These are phyloP conservation scores for Linnemannia zychae DNA, from an alignment of 192 early-diverging fungal genomes.

Conservation along the genomic window DNA sequence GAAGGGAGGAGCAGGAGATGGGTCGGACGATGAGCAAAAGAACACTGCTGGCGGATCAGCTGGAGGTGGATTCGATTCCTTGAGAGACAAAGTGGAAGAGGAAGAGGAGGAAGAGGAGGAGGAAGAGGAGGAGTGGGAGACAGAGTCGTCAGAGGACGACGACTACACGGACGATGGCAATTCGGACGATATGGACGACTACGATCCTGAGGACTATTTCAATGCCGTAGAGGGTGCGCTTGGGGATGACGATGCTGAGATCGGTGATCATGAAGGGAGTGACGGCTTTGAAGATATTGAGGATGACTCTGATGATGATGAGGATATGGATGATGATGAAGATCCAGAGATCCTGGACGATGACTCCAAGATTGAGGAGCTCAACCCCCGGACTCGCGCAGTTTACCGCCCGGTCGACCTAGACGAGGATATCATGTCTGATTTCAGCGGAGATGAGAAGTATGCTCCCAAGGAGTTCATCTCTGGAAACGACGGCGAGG, in stretches of 20 bases:
- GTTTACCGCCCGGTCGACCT: slow-evolving; percentile 5
- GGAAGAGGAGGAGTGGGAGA: slow-evolving; percentile 36
- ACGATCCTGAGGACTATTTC: background rate
- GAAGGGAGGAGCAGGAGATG: background rate
- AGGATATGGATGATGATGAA: background rate
- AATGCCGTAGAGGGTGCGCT: background rate
- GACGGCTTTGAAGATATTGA: slow-evolving; percentile 3
- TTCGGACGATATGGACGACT: background rate
- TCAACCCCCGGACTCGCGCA: slow-evolving; percentile 18
- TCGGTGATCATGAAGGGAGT: background rate
- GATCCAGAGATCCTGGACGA: background rate
- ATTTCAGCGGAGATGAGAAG: slow-evolving; percentile 54
- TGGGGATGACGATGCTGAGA: slow-evolving; percentile 2
- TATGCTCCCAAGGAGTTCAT: slow-evolving; percentile 18
- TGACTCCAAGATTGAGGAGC: slow-evolving; percentile 12
- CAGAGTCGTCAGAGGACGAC: slow-evolving; percentile 29
- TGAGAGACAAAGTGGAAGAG: background rate
- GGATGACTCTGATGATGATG: slow-evolving; percentile 14
- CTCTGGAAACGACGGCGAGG: slow-evolving; percentile 19
- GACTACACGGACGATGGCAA: no score
- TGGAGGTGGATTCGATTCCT: background rate
- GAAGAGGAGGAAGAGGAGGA: background rate
- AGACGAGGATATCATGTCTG: slow-evolving; percentile 37
- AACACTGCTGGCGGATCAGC: background rate
- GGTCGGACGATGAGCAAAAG: background rate